Conservation (phyloP, 75 land plant species). For the Chamaecyparis obtusa region DNA sequence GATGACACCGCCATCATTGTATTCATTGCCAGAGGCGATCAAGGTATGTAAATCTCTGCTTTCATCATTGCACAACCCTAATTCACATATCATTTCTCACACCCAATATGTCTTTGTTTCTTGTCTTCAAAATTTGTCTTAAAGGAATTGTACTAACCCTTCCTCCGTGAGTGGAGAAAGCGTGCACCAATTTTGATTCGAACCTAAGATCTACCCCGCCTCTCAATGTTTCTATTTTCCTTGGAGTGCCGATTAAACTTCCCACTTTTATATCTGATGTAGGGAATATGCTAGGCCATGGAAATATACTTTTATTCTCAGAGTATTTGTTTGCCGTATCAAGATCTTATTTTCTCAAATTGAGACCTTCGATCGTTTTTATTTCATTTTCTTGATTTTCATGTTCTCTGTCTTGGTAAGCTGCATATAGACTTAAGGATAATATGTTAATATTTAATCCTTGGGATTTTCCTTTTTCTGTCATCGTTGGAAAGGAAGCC, state of each 20-base stretch:
- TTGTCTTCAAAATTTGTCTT: neutral
- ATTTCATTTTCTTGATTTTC: neutral
- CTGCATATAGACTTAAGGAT: neutral
- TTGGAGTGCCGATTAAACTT: too few relatives aligned
- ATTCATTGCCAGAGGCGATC: slow-evolving; percentile 41
- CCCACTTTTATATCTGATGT: too few relatives aligned
- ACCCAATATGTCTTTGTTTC: neutral
- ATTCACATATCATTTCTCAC: neutral
- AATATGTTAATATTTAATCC: neutral
- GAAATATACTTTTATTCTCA: neutral
- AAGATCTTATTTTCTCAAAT: neutral
- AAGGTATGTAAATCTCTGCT: neutral
- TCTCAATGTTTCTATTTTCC: too few relatives aligned
- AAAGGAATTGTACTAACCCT: neutral
- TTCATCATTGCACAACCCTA: neutral
- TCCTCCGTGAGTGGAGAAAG: too few relatives aligned
- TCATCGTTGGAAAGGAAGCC: neutral
- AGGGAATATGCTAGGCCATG: too few relatives aligned
- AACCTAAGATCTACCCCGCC: too few relatives aligned
- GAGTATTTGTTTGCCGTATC: neutral
- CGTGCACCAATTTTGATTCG: too few relatives aligned
- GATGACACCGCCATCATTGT: slow-evolving; percentile 41
- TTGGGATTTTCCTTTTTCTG: neutral
- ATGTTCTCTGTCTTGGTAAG: neutral
- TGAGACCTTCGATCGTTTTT: neutral